phyloP scores from a whole-genome alignment of 768 basidiomycete genomes.

The Mycena leptocephala region DNA sequence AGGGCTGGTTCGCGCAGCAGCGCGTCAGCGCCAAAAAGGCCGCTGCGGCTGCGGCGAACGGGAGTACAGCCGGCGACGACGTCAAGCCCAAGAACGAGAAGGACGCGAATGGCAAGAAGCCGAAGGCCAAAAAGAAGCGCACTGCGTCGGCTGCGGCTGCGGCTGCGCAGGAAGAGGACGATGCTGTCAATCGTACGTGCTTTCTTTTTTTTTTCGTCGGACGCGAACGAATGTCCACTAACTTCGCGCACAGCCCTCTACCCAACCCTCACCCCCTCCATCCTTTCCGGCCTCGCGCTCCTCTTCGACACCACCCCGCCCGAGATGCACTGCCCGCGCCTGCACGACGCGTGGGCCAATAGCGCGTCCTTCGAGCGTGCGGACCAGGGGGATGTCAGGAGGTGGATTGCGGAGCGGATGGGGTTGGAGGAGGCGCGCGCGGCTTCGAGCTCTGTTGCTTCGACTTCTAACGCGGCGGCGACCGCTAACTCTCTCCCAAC shows the following conservation, averaged over 20 bases:
- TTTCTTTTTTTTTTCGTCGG: not conserved
- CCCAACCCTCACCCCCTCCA: not conserved
- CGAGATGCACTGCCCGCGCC: no score
- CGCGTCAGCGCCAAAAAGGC: not conserved
- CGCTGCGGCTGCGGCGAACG: no score
- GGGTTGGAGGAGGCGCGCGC: no score
- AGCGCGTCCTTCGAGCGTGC: not conserved
- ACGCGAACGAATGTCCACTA: no score
- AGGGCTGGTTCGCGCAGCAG: not conserved
- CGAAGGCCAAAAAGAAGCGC: no score
- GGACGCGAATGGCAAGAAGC: no score
- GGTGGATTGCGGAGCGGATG: constrained; percentile 1
- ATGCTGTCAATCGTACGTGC: not conserved
- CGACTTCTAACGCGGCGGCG: no score
- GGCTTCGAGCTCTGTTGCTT: no score
- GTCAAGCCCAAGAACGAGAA: not conserved
- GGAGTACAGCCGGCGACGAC: no score
- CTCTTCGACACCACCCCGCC: not conserved
- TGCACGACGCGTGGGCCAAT: not conserved
- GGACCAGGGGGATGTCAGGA: not conserved
- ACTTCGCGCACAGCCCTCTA: not conserved
- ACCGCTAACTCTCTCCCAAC: not conserved
- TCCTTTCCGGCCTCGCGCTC: not conserved
- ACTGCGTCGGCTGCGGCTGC: no score
- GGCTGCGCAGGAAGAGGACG: no score